Conservation (phyloP, 2,329 filamentous ascomycete genomes). For the Aspergillus sp. region DNA sequence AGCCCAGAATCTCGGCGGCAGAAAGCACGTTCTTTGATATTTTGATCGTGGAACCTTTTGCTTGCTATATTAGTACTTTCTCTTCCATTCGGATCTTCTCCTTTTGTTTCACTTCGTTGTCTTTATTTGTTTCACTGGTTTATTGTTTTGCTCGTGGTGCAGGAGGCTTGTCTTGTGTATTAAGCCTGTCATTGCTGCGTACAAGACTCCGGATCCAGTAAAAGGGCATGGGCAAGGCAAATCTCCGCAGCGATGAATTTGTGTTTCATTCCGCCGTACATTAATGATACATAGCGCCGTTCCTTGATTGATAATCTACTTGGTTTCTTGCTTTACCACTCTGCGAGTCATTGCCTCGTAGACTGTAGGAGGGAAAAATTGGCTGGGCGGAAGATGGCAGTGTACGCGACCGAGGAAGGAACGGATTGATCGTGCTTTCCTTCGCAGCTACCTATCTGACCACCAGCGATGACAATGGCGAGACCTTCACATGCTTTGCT, state of each 20-base stretch:
- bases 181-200: constrained; percentile 6
- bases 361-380: too few species aligned
- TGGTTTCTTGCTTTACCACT: background rate
- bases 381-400: too few species aligned
- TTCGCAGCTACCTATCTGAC: too few species aligned
- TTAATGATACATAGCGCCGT: constrained; percentile 27
- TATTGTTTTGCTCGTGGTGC: constrained; percentile 10
- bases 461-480: too few species aligned
- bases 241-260: constrained; percentile 10
- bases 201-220: constrained; percentile 2
- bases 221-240: constrained; percentile 4
- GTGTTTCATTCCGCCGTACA: constrained; percentile 16
- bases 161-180: constrained; percentile 11
- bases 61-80: background rate
- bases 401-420: too few species aligned
- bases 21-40: constrained; percentile 44
- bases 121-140: constrained; percentile 7
- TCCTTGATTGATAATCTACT: constrained; percentile 18
- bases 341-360: background rate
- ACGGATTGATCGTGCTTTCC: too few species aligned
- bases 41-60: constrained; percentile 24
- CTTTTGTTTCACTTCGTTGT: background rate
- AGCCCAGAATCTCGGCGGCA: constrained; percentile 38
- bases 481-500: too few species aligned
- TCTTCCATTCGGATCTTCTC: background rate